Evolutionary conservation across 306 rosid species (phyloP).

Genomic region (Cyamopsis tetragonoloba): DNA sequence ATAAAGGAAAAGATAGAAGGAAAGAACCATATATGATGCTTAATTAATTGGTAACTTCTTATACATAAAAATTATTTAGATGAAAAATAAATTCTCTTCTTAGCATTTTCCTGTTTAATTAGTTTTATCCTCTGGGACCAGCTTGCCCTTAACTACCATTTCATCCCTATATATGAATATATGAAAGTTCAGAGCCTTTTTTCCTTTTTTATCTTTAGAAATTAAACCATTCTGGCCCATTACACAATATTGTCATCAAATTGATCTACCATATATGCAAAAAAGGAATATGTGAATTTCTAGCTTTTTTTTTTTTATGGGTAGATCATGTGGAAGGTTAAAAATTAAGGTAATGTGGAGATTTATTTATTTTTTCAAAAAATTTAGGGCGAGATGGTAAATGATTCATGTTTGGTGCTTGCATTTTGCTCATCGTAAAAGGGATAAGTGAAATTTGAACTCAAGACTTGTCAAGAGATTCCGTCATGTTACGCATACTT

Average conservation of each 20-base stretch:
- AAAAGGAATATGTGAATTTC: background rate
- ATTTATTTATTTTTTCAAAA: background rate
- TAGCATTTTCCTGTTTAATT: background rate
- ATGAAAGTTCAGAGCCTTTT: background rate
- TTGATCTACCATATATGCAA: background rate
- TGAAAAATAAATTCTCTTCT: background rate
- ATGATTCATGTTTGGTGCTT: no score
- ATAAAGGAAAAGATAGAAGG: slow-evolving; percentile 28
- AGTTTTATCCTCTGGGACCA: background rate
- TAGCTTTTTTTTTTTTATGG: background rate
- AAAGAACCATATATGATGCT: background rate
- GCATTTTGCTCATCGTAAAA: no score
- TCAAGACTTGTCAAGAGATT: no score
- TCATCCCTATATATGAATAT: background rate
- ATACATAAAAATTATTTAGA: background rate
- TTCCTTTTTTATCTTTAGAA: background rate
- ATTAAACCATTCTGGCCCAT: background rate
- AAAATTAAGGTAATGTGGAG: background rate
- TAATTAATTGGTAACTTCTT: background rate
- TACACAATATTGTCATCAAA: background rate
- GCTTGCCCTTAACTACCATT: background rate
- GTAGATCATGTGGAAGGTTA: background rate
- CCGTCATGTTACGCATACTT: no score
- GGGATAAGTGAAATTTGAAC: no score
- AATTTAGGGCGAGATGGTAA: no score